Evolutionary conservation across 2,329 filamentous ascomycete genomes (phyloP), one percentile per base, ranked within the genome.

Genomic region (Cercospora canescens): DNA sequence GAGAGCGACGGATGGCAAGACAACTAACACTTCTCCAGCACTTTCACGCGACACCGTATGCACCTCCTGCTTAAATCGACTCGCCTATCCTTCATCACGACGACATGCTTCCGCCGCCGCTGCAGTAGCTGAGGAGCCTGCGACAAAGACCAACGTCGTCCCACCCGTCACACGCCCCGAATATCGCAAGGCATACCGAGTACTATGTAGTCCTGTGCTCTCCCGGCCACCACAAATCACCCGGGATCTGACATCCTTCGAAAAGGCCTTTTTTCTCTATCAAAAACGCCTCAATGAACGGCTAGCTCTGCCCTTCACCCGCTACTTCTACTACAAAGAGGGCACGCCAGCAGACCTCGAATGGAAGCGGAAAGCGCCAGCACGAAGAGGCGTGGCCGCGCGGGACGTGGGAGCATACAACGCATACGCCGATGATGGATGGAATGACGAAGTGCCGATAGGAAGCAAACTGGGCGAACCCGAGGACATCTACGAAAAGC

Each of bases 221-320:
- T 95, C 93, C 54, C 92, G 95, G 30, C 88, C 95, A 56, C 95
- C 95, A 6, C 84, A 96, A 66, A 85, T 99, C 74, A 98, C 95
- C 28, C 90, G 91, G 71, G 85, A 90, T 67, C 89, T 94, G 62
- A 91, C 91, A 35, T 85, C 92, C 12, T 98, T 99, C 80, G 95
- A 99, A 80, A 91, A 93, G 76, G 86, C 94, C 70, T 98, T 91
- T 82, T 97, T 91, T 84, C 93, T 99, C 78, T 99, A 99, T 83
- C 95, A 99, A 82, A 94, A 94, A 74, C 93, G 95, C 14, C 86
- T 99, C 67, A 97, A 98, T 80, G 95, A 99, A 84, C 91, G 95
- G 50, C 86, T 97, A 60, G 89, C 90, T 21, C 86, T 95, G 4
- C 92, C 94, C 1, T 99, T 98, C 79, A 91, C 91, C 64, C 88